phyloP scores from a whole-genome alignment of 2,329 filamentous ascomycete genomes.

The Paecilomyces fulvus region DNA sequence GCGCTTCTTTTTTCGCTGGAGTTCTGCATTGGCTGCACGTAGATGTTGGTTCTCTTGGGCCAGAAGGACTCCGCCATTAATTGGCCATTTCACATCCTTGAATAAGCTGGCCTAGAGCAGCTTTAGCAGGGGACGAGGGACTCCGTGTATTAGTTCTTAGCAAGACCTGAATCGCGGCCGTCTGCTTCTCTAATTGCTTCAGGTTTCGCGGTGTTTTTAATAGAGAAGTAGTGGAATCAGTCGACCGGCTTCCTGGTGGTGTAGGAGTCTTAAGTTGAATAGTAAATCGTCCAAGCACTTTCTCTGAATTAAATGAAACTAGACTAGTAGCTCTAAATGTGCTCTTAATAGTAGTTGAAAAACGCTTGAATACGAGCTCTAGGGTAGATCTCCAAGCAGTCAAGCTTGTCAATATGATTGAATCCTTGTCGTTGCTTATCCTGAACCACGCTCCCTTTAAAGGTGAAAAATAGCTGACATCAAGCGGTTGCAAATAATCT shows the following conservation, averaged over 20 bases:
- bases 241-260: background rate
- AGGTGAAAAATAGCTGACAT: constrained; percentile 28
- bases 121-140: background rate
- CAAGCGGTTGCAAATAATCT: constrained; percentile 31
- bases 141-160: constrained; percentile 1
- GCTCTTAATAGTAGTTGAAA: constrained; percentile 8
- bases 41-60: constrained; percentile 5
- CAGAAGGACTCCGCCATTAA: constrained; percentile 7
- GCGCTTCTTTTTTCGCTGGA: background rate
- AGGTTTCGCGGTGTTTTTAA: constrained; percentile 7
- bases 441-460: constrained; percentile 25
- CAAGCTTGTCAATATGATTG: no score
- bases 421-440: background rate
- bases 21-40: background rate
- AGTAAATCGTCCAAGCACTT: constrained; percentile 12
- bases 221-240: constrained; percentile 3
- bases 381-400: background rate
- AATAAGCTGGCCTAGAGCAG: constrained; percentile 5
- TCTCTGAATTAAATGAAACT: constrained; percentile 21
- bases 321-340: constrained; percentile 24
- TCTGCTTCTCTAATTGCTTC: constrained; percentile 6
- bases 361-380: background rate
- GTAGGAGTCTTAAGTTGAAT: constrained; percentile 3
- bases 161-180: constrained; percentile 1
- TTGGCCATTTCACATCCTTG: constrained; percentile 9